Evolutionary conservation across 176 grass and related monocot species (phyloP).

Genomic region (Juncus effusus): DNA sequence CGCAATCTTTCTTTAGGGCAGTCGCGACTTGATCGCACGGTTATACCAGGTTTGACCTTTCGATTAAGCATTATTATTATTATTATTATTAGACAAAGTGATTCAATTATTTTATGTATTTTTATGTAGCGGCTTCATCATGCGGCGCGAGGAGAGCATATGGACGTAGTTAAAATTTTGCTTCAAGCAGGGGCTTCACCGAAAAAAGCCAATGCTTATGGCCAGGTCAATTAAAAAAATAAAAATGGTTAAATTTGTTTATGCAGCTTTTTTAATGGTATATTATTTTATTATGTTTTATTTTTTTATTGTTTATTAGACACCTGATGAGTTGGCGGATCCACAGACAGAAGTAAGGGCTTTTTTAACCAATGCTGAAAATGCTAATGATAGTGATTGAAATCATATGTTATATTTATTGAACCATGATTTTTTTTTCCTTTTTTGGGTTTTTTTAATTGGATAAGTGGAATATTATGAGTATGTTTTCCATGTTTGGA

Average conservation of each 20-base stretch:
- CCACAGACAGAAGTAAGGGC: conserved; percentile 56
- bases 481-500: too few relatives aligned
- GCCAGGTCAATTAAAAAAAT: conserved; percentile 42
- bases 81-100: too few relatives aligned
- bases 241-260: background rate
- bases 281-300: background rate
- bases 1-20: too few relatives aligned
- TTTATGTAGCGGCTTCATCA: conserved; percentile 89
- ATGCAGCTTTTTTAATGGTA: conserved; percentile 4
- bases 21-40: too few relatives aligned
- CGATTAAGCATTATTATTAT: too few relatives aligned
- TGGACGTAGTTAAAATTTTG: conserved; percentile 66
- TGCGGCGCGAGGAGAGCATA: conserved; percentile 84
- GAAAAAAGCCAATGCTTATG: conserved; percentile 61
- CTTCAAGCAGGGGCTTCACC: conserved; percentile 66
- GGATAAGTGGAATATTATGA: too few relatives aligned
- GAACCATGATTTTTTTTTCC: too few relatives aligned
- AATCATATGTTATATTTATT: too few relatives aligned
- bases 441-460: too few relatives aligned
- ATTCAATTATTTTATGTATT: too few relatives aligned
- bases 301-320: conserved; percentile 23
- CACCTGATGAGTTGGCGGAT: conserved; percentile 73
- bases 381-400: conserved; percentile 23
- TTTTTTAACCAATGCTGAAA: conserved; percentile 43
- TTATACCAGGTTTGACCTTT: too few relatives aligned